Base-by-base conservation (phyloP, 1,139 yeast genomes). In the Sugiyamaella pinicola region DNA sequence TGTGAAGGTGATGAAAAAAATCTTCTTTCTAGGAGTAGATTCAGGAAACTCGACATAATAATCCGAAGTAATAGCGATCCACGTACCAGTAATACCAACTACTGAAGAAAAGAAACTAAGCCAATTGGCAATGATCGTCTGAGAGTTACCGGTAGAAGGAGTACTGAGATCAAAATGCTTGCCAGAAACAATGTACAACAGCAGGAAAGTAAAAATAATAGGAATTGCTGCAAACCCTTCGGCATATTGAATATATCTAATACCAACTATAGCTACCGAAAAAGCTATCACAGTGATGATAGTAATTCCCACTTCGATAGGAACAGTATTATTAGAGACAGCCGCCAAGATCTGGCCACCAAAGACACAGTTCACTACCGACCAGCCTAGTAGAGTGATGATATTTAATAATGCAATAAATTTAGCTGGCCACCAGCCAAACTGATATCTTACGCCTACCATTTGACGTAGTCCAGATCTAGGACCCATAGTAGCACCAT, bases 21-120 rank as follows among this genome's bases (percentile, higher is more conserved):
- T 75, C 58, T 78, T 78, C 58, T 71, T 61, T 56, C 81, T 81
- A 1, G 88, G 79, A 0, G 89, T 80, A 40, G 75, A 74, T 64
- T 87, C 95, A 0, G 96, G 96, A 65, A 89, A 84, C 51, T 87
- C 75, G 49, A 89, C 82, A 67, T 87, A 87, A 68, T 89, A 90
- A 69, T 90, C 97, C 0, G 93, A 78, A 1, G 96, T 87, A 56
- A 86, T 80, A 4, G 93, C 85, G 34, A 95, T 95, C 96, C 96
- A 90, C 1, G 96, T 87, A 1, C 91, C 81, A 2, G 96, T 88
- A 44, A 85, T 83, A 29, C 96, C 85, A 64, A 87, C 87, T 34
- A 85, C 77, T 47, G 88, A 74, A 1, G 91, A 80, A 64, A 88
- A 87, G 67, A 83, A 86, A 15, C 89, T 80, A 28, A 89, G 68